Percentiles rank a stretch among this genome's conserved stretches.
Conservation (phyloP, 1,139 yeast species). For the Debaryomyces sp. region DNA sequence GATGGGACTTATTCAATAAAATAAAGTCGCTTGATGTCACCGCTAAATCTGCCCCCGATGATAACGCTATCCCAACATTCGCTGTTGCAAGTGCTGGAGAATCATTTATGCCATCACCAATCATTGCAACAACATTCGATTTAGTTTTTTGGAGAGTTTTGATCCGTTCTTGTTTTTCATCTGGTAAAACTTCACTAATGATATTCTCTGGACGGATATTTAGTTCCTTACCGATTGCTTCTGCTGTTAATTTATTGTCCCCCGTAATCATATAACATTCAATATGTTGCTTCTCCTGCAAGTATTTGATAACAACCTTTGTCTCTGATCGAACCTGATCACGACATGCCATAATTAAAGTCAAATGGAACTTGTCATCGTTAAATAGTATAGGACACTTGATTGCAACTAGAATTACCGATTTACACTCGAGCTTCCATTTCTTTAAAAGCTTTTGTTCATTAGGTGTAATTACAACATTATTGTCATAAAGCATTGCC, state of each 20-base stretch:
- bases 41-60: conserved; percentile 63
- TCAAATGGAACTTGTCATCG: conserved; percentile 37
- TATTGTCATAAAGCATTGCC: conserved; percentile 49
- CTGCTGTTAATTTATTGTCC: conserved; percentile 68
- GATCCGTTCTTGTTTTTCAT: conserved; percentile 66
- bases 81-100: conserved; percentile 65
- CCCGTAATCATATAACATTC: conserved; percentile 77
- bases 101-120: conserved; percentile 67
- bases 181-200: conserved; percentile 75
- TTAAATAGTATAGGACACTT: conserved; percentile 28
- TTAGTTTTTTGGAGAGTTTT: conserved; percentile 50
- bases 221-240: conserved; percentile 64
- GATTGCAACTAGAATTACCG: conserved; percentile 60
- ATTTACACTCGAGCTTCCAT: conserved; percentile 69
- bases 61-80: conserved; percentile 61
- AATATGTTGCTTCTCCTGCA: conserved; percentile 45
- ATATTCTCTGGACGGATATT: conserved; percentile 58
- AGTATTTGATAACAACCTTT: conserved; percentile 47
- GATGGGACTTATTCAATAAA: conserved; percentile 47
- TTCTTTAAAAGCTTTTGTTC: conserved; percentile 33
- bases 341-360: conserved; percentile 57
- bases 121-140: conserved; percentile 53
- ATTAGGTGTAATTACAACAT: conserved; percentile 25
- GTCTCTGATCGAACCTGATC: conserved; percentile 71
- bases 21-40: conserved; percentile 62